Evolutionary conservation across 495 filamentous ascomycete species (phyloP), one percentile per base, ranked within the genome.

Genomic region (Daldinia vernicosa): DNA sequence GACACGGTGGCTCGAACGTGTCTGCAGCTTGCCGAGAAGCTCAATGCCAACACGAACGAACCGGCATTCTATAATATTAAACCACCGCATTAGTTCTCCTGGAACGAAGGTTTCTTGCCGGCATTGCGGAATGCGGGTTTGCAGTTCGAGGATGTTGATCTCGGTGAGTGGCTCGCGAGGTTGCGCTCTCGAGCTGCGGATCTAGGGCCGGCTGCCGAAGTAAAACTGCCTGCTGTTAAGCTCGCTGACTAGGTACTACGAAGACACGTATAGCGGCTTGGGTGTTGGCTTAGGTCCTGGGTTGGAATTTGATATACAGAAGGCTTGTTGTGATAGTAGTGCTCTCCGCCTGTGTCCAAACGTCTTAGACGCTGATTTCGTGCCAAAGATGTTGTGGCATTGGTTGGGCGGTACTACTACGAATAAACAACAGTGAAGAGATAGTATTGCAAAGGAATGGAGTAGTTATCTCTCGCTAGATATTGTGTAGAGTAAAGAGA

Each of bases 1-100:
- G 88, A 89, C 66, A 83, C 74, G 24, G 80, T 86, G 0, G 88
- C 85, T 0, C 66, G 63, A 0, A 77, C 76, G 1, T 80, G 88
- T 17, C 59, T 86, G 8, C 85, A 89, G 24, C 74, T 89, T 11
- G 74, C 81, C 7, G 67, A 72, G 24, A 70, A 77, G 0, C 78
- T 81, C 40, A 51, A 32, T 19, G 7, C 50, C 12, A 57, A 27
- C 12, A 28, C 24, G 8, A 26, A 47, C 39, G 54, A 63, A 15
- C 45, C 61, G 15, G 51, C 63, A 5, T 80, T 87, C 56, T 84
- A 79, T 60, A 84, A 89, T 58, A 62, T 89, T 40, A 73, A 82
- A 17, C 85, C 88, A 60, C 76, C 80, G 4, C 64, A 76, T 28
- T 40, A 56, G 15, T 81, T 82, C n/a, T 79, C 75, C 0, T 89